Evolutionary conservation across 306 rosid genomes (phyloP).

Genomic region (Fragaria ananassa): DNA sequence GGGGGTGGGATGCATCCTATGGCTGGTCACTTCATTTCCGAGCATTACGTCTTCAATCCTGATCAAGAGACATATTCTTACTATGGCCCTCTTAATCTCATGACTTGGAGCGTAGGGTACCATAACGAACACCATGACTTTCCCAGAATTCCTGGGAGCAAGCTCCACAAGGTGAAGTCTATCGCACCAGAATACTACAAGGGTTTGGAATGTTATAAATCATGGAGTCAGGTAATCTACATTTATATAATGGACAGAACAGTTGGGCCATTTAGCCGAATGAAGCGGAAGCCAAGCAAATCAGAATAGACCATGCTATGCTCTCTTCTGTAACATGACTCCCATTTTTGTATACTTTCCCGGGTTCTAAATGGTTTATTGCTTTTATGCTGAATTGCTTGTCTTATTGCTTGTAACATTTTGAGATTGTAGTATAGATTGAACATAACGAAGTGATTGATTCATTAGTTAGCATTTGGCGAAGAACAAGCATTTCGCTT

Average conservation of each 20-base stretch:
- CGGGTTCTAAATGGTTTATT: slow-evolving; percentile 18
- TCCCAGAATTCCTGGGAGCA: slow-evolving; percentile 82
- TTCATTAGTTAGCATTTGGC: slow-evolving; percentile 23
- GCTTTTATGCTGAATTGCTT: neutral
- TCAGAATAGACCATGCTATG: slow-evolving; percentile 38
- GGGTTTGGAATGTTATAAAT: slow-evolving; percentile 53
- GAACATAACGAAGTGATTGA: slow-evolving; percentile 16
- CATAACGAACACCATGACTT: slow-evolving; percentile 95
- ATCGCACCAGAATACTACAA: slow-evolving; percentile 78
- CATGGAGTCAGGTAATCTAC: slow-evolving; percentile 80
- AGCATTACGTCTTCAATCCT: slow-evolving; percentile 84
- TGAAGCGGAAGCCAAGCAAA: slow-evolving; percentile 74
- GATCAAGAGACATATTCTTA: slow-evolving; percentile 91
- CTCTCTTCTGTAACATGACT: slow-evolving; percentile 14
- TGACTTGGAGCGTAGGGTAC: slow-evolving; percentile 88
- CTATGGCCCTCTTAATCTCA: slow-evolving; percentile 80
- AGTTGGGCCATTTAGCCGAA: slow-evolving; percentile 84
- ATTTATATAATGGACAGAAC: slow-evolving; percentile 80
- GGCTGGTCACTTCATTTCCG: slow-evolving; percentile 97
- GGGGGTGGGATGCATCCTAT: slow-evolving; percentile 99
- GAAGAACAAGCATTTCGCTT: neutral
- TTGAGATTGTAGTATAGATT: slow-evolving; percentile 28
- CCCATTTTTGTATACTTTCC: neutral
- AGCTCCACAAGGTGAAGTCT: slow-evolving; percentile 85
- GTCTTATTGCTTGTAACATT: slow-evolving; percentile 21